Conservation (phyloP, 495 filamentous ascomycete species). For the Lepidopterella palustris region DNA sequence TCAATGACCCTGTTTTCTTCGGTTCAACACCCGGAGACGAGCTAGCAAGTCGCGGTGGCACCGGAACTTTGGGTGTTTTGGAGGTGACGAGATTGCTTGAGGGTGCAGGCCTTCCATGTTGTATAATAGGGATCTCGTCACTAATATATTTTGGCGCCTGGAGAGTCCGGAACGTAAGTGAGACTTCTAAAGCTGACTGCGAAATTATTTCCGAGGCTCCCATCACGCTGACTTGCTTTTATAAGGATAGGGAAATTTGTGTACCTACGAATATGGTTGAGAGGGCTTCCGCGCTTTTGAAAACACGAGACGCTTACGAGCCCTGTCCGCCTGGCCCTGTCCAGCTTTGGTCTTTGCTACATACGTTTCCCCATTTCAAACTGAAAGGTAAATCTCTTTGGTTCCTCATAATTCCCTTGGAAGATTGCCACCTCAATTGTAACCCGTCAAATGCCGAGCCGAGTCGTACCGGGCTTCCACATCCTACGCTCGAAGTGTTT, state of each 20-base stretch:
- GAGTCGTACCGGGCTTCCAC: slow-evolving; percentile 37
- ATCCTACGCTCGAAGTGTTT: slow-evolving; percentile 34
- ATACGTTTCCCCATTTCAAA: not conserved
- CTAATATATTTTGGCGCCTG: not conserved
- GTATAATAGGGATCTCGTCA: not conserved
- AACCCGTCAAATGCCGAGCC: slow-evolving; percentile 11
- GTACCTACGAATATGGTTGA: not conserved
- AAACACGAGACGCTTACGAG: not conserved
- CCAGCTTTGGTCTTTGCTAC: not conserved
- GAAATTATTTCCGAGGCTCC: not conserved
- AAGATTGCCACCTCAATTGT: not conserved
- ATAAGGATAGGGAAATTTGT: not conserved
- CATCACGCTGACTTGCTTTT: not conserved
- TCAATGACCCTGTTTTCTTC: not conserved
- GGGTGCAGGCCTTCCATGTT: not conserved
- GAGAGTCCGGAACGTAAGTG: not conserved
- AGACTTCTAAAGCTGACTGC: not conserved
- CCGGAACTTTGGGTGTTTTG: not conserved
- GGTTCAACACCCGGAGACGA: not conserved
- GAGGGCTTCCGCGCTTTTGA: not conserved
- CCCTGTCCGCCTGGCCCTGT: not conserved
- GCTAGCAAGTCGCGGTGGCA: not conserved
- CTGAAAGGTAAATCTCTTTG: not conserved
- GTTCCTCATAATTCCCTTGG: not conserved
- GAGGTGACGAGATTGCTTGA: not conserved